These are phyloP conservation scores for Flaveria floridana DNA, from an alignment of 140 eudicot species.

Conservation along the genomic window DNA sequence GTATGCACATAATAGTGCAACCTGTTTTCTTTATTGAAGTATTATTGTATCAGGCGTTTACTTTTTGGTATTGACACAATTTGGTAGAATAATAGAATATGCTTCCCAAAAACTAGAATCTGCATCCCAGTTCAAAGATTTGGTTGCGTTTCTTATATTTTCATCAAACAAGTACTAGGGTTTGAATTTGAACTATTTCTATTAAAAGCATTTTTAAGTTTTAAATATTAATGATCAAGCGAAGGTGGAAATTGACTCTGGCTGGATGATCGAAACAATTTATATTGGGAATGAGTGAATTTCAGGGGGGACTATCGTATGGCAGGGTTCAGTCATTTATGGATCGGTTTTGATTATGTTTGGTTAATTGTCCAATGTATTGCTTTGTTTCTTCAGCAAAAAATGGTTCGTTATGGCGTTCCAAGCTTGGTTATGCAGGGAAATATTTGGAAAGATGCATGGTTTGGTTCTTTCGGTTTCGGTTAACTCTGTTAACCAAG, in stretches of 20 bases:
- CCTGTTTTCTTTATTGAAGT: not conserved
- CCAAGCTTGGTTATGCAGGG: no score
- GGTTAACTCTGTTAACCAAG: no score
- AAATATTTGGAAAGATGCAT: no score
- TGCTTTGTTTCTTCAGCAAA: no score
- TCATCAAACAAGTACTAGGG: slow-evolving; percentile 1
- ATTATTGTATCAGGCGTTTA: not conserved
- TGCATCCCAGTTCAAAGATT: not conserved
- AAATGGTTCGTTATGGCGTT: no score
- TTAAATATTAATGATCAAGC: not conserved
- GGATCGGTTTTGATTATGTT: no score
- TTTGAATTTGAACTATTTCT: not conserved
- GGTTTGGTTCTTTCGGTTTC: no score
- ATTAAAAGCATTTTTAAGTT: not conserved
- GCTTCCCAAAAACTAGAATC: not conserved
- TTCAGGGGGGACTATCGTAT: not conserved
- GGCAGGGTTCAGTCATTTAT: no score
- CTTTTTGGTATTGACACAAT: not conserved
- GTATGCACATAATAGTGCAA: not conserved
- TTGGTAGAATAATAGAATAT: not conserved
- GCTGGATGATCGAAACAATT: not conserved
- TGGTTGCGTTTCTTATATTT: not conserved
- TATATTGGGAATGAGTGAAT: not conserved
- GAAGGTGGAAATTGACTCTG: not conserved
- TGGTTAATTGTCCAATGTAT: no score